phyloP scores from a whole-genome alignment of 352 stramenopile genomes.

The Aphanomyces cochlioides region DNA sequence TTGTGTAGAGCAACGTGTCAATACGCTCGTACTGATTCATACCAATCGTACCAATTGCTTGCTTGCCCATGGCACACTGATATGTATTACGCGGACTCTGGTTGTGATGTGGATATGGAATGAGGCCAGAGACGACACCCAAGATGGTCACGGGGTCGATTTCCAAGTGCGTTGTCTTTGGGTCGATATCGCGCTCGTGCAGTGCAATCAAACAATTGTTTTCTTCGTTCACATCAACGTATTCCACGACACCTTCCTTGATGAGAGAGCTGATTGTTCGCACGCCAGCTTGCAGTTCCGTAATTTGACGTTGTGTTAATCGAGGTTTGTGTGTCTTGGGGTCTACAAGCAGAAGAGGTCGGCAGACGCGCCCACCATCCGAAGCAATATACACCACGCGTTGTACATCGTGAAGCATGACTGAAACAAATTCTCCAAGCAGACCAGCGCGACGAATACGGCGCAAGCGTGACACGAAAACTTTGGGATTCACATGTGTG shows the following conservation, averaged over 20 bases:
- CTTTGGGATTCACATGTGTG: conserved; percentile 88
- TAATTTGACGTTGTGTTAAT: conserved; percentile 94
- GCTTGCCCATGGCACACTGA: conserved; percentile 99
- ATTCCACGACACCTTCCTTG: conserved; percentile 97
- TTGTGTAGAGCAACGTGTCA: conserved; percentile 97
- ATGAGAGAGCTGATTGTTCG: conserved; percentile 83
- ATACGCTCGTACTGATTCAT: conserved; percentile 99
- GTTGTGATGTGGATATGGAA: conserved; percentile 99
- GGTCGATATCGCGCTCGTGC: conserved; percentile 88
- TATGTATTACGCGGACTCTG: conserved; percentile 99
- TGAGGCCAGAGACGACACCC: conserved; percentile 97
- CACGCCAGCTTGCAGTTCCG: conserved; percentile 79
- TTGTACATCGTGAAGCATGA: conserved; percentile 98
- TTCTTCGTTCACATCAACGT: conserved; percentile 99
- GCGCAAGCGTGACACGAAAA: conserved; percentile 84
- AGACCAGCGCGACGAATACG: conserved; percentile 78
- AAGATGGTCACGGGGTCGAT: conserved; percentile 99
- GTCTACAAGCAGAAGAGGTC: conserved; percentile 95
- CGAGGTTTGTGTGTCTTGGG: conserved; percentile 83
- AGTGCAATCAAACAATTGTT: conserved; percentile 99
- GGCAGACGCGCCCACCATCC: conserved; percentile 97
- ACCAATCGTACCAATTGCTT: conserved; percentile 98
- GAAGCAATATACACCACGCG: conserved; percentile 97
- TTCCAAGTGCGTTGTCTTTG: conserved; percentile 97
- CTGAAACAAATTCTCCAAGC: conserved; percentile 96